phyloP scores from a whole-genome alignment of 176 grass and related monocot genomes.

The Rhynchospora breviuscula region DNA sequence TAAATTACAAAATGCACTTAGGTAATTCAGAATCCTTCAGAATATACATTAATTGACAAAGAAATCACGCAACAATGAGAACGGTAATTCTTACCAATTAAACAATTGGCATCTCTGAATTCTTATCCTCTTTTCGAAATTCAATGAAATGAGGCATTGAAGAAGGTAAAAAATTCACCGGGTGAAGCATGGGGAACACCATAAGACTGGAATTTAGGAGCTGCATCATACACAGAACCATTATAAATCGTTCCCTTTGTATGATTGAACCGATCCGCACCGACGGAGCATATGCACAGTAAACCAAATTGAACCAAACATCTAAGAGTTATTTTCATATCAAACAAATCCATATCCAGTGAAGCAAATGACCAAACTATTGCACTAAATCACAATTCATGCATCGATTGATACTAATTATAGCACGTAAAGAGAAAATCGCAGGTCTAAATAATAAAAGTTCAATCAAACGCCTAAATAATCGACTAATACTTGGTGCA shows the following conservation, averaged over 20 bases:
- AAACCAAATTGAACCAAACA: too few species aligned
- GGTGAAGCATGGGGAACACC: constrained; percentile 69
- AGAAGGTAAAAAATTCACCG: constrained; percentile 28
- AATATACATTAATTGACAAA: neutral
- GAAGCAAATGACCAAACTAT: too few species aligned
- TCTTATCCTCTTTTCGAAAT: neutral
- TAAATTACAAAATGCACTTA: neutral
- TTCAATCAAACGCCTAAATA: too few species aligned
- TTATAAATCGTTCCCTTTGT: constrained; percentile 52
- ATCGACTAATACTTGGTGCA: too few species aligned
- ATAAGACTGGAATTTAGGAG: constrained; percentile 82
- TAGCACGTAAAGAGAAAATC: too few species aligned
- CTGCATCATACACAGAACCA: constrained; percentile 81
- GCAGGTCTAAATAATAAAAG: too few species aligned
- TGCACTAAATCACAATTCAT: too few species aligned
- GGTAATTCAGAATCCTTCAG: neutral
- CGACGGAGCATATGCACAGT: too few species aligned
- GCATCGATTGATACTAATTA: too few species aligned
- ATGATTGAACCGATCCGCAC: constrained; percentile 44
- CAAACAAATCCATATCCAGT: too few species aligned
- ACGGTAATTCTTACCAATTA: neutral
- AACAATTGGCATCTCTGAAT: neutral
- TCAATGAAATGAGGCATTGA: constrained; percentile 13
- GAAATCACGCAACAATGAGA: neutral
- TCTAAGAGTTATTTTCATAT: too few species aligned